Evolutionary conservation across 495 filamentous ascomycete genomes (phyloP).

Genomic region (Eremomyces bilateralis): DNA sequence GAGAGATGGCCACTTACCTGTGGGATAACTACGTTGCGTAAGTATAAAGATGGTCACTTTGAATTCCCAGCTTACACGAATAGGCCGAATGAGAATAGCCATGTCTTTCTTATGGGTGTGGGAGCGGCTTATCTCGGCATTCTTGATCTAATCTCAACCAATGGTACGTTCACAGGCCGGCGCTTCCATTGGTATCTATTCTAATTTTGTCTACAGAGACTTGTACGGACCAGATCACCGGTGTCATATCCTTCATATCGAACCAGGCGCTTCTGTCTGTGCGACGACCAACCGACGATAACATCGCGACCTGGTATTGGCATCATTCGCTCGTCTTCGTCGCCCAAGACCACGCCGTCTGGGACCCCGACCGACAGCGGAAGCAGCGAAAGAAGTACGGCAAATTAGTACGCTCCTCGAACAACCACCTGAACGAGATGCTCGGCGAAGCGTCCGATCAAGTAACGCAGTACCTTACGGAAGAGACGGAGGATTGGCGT

Average conservation of each 20-base stretch:
- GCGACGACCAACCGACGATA: constrained; percentile 17
- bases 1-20: constrained; percentile 62
- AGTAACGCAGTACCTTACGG: constrained; percentile 10
- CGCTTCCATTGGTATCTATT: neutral
- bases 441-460: constrained; percentile 13
- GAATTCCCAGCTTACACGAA: no score
- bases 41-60: constrained; percentile 5
- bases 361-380: constrained; percentile 22
- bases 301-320: constrained; percentile 21
- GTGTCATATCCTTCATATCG: constrained; percentile 16
- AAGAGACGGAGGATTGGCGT: constrained; percentile 14
- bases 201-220: constrained; percentile 10
- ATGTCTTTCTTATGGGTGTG: constrained; percentile 67
- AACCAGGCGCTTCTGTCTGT: constrained; percentile 20
- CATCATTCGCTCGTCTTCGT: constrained; percentile 42
- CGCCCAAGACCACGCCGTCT: constrained; percentile 44
- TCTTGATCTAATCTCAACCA: constrained; percentile 21
- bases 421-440: constrained; percentile 17
- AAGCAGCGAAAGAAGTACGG: constrained; percentile 19
- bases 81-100: constrained; percentile 38
- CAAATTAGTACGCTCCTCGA: constrained; percentile 10
- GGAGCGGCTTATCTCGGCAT: constrained; percentile 31
- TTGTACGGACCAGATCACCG: constrained; percentile 10
- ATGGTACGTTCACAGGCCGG: constrained; percentile 12
- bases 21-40: constrained; percentile 96